Conservation (phyloP, 2,329 filamentous ascomycete species). For the Xylaria sp. region DNA sequence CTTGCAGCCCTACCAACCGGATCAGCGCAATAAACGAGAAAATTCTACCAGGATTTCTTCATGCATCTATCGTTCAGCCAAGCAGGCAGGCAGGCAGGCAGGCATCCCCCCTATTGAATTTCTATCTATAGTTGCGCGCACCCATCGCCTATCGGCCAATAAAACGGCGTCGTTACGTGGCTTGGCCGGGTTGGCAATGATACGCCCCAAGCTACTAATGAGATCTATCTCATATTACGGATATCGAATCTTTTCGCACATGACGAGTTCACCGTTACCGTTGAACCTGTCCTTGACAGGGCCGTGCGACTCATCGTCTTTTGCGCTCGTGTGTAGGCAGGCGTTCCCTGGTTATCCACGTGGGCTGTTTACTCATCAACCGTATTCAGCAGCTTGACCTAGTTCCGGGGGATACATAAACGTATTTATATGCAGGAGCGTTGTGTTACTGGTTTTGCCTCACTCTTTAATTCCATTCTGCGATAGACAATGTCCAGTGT, state of each 20-base stretch:
- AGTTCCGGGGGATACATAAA: neutral
- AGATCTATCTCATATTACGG: slow-evolving; percentile 3
- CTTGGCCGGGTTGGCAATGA: slow-evolving; percentile 1
- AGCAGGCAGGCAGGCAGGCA: neutral
- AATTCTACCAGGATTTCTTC: slow-evolving; percentile 10
- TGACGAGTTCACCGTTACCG: slow-evolving; percentile 8
- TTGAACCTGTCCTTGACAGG: neutral
- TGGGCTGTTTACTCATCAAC: slow-evolving; percentile 3
- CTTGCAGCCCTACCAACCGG: slow-evolving; percentile 26
- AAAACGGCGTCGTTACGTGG: slow-evolving; percentile 1
- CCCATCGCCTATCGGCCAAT: slow-evolving; percentile 18
- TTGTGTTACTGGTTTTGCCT: slow-evolving; percentile 3
- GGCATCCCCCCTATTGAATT: neutral
- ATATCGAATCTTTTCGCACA: slow-evolving; percentile 14
- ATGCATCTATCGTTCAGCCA: slow-evolving; percentile 16
- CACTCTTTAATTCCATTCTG: neutral
- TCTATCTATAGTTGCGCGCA: neutral
- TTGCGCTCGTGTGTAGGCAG: neutral
- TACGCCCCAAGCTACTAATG: neutral
- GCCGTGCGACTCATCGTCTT: slow-evolving; percentile 9
- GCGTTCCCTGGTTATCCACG: slow-evolving; percentile 8
- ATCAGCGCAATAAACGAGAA: slow-evolving; percentile 20
- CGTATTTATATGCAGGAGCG: neutral
- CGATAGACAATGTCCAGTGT: slow-evolving; percentile 14
- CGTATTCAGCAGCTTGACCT: neutral